phyloP scores from a whole-genome alignment of 495 filamentous ascomycete species.

The Cercophora newfieldiana region DNA sequence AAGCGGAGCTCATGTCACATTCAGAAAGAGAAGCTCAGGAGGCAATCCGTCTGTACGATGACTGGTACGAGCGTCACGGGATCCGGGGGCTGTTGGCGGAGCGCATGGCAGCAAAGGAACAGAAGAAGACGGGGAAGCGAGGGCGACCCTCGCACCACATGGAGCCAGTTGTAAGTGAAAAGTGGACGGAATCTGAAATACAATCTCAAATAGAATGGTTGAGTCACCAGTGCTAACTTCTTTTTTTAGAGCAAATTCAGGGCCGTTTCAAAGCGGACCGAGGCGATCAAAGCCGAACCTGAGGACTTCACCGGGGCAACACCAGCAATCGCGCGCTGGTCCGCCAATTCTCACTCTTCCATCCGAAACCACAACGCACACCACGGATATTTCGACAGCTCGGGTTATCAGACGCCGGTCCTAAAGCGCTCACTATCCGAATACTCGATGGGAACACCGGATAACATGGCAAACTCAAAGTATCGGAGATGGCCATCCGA shows the following conservation, averaged over 20 bases:
- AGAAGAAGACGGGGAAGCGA: slow-evolving; percentile 50
- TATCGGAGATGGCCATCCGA: slow-evolving; percentile 36
- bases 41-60: slow-evolving; percentile 60
- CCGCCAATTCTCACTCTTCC: slow-evolving; percentile 4
- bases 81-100: slow-evolving; percentile 68
- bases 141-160: slow-evolving; percentile 17
- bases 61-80: slow-evolving; percentile 67
- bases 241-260: slow-evolving; percentile 2
- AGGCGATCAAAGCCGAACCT: slow-evolving; percentile 36
- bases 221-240: neutral
- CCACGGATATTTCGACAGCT: slow-evolving; percentile 26
- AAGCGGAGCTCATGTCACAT: slow-evolving; percentile 63
- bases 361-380: neutral
- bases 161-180: slow-evolving; percentile 12
- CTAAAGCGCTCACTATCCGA: slow-evolving; percentile 24
- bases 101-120: slow-evolving; percentile 69
- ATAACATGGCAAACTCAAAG: slow-evolving; percentile 15
- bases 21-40: slow-evolving; percentile 53
- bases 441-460: slow-evolving; percentile 22
- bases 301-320: slow-evolving; percentile 22
- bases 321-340: slow-evolving; percentile 15
- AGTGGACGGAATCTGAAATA: neutral
- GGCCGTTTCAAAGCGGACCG: slow-evolving; percentile 1
- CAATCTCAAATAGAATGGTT: neutral
- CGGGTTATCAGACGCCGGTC: slow-evolving; percentile 22